These are phyloP conservation scores for Podospora conica DNA, from an alignment of 495 filamentous ascomycete genomes.

Conservation along the genomic window DNA sequence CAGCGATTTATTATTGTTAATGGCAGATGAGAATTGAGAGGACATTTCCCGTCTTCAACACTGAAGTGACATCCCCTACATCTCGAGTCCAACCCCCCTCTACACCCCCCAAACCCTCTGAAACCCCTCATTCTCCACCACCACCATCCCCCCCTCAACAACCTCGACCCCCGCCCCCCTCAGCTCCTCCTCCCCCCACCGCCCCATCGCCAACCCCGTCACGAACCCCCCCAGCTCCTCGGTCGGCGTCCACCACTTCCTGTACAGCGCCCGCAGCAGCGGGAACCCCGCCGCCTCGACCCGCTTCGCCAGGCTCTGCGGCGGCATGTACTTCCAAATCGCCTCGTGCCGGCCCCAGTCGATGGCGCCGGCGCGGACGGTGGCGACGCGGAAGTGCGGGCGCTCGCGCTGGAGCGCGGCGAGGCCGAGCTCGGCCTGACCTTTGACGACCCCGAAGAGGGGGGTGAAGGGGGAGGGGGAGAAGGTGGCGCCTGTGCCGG, in stretches of 20 bases:
- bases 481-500: conserved; percentile 50
- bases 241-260: conserved; percentile 36
- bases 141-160: conserved; percentile 35
- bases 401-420: conserved; percentile 31
- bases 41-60: background rate
- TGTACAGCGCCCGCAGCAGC: conserved; percentile 15
- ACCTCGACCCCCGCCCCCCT: conserved; percentile 38
- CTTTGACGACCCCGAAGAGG: conserved; percentile 57
- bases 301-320: conserved; percentile 5
- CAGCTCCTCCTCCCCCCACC: conserved; percentile 36
- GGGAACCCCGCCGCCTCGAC: conserved; percentile 18
- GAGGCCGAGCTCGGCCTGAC: conserved; percentile 52
- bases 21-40: background rate
- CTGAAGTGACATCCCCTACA: background rate
- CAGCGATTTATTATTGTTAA: background rate
- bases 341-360: conserved; percentile 43
- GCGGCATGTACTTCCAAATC: conserved; percentile 44
- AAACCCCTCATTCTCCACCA: conserved; percentile 44
- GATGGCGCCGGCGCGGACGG: conserved; percentile 49
- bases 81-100: too few relatives aligned
- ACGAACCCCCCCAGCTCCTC: conserved; percentile 33
- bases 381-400: conserved; percentile 43
- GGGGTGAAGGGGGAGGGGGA: conserved; percentile 47
- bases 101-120: conserved; percentile 39
- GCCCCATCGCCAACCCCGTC: conserved; percentile 55